These are phyloP conservation scores for Backusella tarrabulga DNA, from an alignment of 192 early-diverging fungal genomes.

Conservation along the genomic window DNA sequence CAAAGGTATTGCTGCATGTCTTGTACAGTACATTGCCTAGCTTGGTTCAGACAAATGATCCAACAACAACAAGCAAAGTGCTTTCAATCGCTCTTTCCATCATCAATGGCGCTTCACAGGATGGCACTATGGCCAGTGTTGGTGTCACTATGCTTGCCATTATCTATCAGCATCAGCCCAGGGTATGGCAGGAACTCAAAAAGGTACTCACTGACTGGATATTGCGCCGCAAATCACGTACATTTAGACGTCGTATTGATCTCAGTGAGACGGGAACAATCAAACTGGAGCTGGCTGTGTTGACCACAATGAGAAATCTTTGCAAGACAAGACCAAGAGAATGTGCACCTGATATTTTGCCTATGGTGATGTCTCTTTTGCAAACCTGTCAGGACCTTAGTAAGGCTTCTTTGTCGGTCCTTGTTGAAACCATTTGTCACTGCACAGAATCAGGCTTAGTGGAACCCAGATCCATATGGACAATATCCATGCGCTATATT, in stretches of 20 bases:
- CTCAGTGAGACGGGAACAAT: constrained; percentile 17
- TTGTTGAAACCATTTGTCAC: constrained; percentile 47
- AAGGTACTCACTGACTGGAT: constrained; percentile 51
- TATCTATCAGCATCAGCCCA: constrained; percentile 48
- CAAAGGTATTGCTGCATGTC: constrained; percentile 37
- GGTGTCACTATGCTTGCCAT: constrained; percentile 46
- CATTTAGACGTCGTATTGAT: not conserved
- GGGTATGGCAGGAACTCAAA: constrained; percentile 53
- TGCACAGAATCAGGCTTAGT: constrained; percentile 42
- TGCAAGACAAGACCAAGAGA: constrained; percentile 40
- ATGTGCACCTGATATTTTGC: constrained; percentile 48
- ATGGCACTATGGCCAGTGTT: constrained; percentile 37
- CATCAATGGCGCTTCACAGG: constrained; percentile 23
- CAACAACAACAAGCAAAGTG: constrained; percentile 45
- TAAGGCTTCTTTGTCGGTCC: constrained; percentile 40
- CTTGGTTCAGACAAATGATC: constrained; percentile 44
- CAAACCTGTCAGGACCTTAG: constrained; percentile 42
- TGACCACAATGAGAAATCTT: constrained; percentile 50
- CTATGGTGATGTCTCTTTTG: constrained; percentile 47
- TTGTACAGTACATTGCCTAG: constrained; percentile 44
- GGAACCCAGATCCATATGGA: constrained; percentile 51
- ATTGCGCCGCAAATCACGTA: constrained; percentile 36
- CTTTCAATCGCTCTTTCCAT: constrained; percentile 44
- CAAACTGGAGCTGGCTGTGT: constrained; percentile 50
- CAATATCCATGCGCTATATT: constrained; percentile 42